A percentile compares a stretch with the other conserved stretches of the same genome.
These are phyloP conservation scores for Lactarius sanguifluus DNA, from an alignment of 768 basidiomycete species.

Conservation along the genomic window DNA sequence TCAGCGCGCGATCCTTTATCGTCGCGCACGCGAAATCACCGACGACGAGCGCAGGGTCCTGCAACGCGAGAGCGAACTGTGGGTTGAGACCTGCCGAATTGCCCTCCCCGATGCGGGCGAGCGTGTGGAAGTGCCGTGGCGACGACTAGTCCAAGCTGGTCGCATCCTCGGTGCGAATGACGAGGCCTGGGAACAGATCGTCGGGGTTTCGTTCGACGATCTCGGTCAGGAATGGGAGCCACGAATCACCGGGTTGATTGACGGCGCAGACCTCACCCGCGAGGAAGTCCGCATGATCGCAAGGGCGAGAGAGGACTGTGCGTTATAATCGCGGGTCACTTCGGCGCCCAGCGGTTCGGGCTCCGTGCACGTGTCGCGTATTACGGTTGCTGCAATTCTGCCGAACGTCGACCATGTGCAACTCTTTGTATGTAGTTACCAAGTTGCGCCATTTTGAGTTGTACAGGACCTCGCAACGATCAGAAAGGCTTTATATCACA, in stretches of 20 bases:
- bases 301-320: slow-evolving; percentile 45
- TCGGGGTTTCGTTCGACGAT: slow-evolving; percentile 10
- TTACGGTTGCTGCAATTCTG: not conserved
- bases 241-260: slow-evolving; percentile 50
- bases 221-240: slow-evolving; percentile 52
- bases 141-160: slow-evolving; percentile 65
- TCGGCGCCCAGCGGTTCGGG: not conserved
- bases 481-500: not conserved
- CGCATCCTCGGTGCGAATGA: slow-evolving; percentile 62
- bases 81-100: slow-evolving; percentile 75
- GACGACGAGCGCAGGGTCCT: slow-evolving; percentile 60
- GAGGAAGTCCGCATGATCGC: slow-evolving; percentile 62
- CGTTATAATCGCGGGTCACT: slow-evolving; percentile 26
- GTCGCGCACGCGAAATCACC: slow-evolving; percentile 61
- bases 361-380: not conserved
- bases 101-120: slow-evolving; percentile 53
- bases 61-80: slow-evolving; percentile 71
- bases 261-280: slow-evolving; percentile 58
- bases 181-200: slow-evolving; percentile 22
- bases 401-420: not conserved
- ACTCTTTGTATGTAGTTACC: not conserved
- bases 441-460: not conserved
- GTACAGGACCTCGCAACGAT: not conserved
- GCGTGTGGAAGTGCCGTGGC: slow-evolving; percentile 76
- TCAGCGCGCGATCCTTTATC: slow-evolving; percentile 79